These are phyloP conservation scores for Aspergillus asperescens DNA, from an alignment of 495 filamentous ascomycete species.

Conservation along the genomic window DNA sequence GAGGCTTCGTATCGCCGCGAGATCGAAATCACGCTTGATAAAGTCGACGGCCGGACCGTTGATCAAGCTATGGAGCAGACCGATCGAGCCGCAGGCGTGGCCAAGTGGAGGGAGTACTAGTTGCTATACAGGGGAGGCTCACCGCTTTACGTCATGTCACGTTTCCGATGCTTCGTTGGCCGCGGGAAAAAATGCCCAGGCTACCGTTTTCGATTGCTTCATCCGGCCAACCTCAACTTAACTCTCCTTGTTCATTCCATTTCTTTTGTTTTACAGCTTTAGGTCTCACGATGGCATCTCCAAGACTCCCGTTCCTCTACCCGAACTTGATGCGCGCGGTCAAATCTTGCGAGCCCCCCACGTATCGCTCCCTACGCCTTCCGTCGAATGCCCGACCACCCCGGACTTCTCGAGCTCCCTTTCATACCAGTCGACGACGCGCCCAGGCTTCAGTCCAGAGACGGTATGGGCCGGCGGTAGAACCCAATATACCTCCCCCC, in stretches of 20 bases:
- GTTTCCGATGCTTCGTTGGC: slow-evolving; percentile 24
- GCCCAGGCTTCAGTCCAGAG: slow-evolving; percentile 42
- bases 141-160: slow-evolving; percentile 30
- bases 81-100: too few relatives aligned
- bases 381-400: slow-evolving; percentile 9
- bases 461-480: slow-evolving; percentile 49
- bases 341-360: slow-evolving; percentile 34
- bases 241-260: slow-evolving; percentile 13
- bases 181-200: slow-evolving; percentile 30
- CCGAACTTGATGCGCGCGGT: slow-evolving; percentile 56
- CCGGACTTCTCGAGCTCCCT: slow-evolving; percentile 22
- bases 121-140: slow-evolving; percentile 25
- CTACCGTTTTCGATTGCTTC: background rate
- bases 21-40: too few relatives aligned
- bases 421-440: slow-evolving; percentile 38
- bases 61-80: too few relatives aligned
- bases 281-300: slow-evolving; percentile 54
- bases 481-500: slow-evolving; percentile 40
- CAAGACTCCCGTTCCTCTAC: slow-evolving; percentile 68
- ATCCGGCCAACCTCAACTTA: background rate
- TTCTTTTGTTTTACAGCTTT: background rate
- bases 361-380: slow-evolving; percentile 27
- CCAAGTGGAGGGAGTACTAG: too few relatives aligned
- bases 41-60: too few relatives aligned
- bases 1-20: too few relatives aligned